Conservation (phyloP, 2,329 filamentous ascomycete genomes). For the Calonectria henricotiae region DNA sequence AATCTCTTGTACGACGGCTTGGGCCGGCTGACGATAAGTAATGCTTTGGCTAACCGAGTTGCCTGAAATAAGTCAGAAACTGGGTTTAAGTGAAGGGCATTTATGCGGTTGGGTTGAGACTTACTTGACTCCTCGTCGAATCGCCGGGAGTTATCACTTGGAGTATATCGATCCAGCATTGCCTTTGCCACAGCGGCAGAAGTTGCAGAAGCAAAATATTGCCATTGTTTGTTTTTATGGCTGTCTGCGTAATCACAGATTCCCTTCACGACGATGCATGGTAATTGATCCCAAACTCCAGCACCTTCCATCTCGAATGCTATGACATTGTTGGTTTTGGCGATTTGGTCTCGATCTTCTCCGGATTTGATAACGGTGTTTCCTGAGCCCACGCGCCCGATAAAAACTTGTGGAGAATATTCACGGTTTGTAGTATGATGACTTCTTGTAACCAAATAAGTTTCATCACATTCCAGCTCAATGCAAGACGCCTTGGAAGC, state of each 20-base stretch:
- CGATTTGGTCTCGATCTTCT: conserved; percentile 17
- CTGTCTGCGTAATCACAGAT: conserved; percentile 34
- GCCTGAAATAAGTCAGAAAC: neutral
- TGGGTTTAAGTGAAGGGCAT: too few species aligned
- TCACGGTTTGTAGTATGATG: neutral
- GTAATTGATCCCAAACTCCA: conserved; percentile 29
- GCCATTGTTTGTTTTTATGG: conserved; percentile 34
- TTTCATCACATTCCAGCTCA: neutral
- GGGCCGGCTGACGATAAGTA: neutral
- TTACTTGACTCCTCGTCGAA: neutral
- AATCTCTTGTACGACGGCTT: neutral
- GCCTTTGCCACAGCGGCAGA: conserved; percentile 28
- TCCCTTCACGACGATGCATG: conserved; percentile 31
- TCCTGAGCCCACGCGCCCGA: conserved; percentile 51
- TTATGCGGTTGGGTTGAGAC: neutral
- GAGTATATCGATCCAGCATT: conserved; percentile 1
- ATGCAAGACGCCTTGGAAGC: neutral
- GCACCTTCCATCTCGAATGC: conserved; percentile 38
- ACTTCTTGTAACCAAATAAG: conserved; percentile 34
- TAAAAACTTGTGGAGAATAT: conserved; percentile 51
- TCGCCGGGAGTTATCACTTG: neutral
- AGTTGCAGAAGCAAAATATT: conserved; percentile 29
- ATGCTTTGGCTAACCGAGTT: neutral
- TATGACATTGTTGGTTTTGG: conserved; percentile 7
- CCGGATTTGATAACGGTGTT: conserved; percentile 59